Conservation (phyloP, 164 flowering plant genomes). For the Nelumbo lutea region DNA sequence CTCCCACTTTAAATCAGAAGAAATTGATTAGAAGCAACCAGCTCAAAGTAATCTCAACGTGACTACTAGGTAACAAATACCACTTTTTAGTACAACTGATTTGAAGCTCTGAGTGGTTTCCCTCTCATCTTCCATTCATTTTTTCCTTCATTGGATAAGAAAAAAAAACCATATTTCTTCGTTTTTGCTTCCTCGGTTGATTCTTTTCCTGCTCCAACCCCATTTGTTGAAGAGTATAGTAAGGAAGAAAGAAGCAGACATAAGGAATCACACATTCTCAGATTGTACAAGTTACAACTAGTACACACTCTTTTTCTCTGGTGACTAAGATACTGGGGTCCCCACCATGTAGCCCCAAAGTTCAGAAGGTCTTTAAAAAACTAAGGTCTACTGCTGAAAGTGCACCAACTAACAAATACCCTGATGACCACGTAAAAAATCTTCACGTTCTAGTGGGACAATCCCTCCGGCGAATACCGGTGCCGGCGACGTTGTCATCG, state of each 20-base stretch:
- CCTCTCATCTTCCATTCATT: slow-evolving; percentile 22
- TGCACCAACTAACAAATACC: slow-evolving; percentile 11
- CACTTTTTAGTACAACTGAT: background rate
- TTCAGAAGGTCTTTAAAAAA: background rate
- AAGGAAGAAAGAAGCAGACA: background rate
- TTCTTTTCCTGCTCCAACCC: background rate
- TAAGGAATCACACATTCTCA: background rate
- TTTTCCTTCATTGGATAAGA: background rate
- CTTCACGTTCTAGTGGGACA: slow-evolving; percentile 62
- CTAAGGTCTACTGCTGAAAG: no score
- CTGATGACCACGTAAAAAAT: slow-evolving; percentile 38
- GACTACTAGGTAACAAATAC: background rate
- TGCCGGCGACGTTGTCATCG: background rate
- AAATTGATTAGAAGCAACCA: no score
- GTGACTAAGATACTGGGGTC: background rate
- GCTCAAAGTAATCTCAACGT: background rate
- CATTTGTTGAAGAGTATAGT: background rate
- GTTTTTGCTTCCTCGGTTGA: background rate
- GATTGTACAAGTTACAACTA: background rate
- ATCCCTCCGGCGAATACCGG: slow-evolving; percentile 24
- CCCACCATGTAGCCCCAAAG: background rate
- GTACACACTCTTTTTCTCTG: background rate
- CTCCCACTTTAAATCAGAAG: background rate
- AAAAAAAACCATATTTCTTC: background rate
- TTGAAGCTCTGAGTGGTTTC: slow-evolving; percentile 17